These are phyloP conservation scores for Termitomyces sp. DNA, from an alignment of 768 basidiomycete genomes.

Conservation along the genomic window DNA sequence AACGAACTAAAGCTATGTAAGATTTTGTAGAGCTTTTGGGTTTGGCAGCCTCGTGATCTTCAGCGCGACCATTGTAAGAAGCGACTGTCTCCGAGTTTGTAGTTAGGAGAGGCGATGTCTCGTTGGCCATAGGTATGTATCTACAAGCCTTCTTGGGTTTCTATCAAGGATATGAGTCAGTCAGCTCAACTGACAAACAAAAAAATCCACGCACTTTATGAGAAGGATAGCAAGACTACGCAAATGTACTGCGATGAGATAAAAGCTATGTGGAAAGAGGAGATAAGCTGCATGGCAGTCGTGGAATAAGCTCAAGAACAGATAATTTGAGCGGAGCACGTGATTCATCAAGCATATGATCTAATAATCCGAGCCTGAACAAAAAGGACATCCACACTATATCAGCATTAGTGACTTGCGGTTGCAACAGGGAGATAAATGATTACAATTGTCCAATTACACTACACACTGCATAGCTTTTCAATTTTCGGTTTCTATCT, in stretches of 20 bases:
- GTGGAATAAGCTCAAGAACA: neutral
- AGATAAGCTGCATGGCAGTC: neutral
- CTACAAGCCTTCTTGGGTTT: neutral
- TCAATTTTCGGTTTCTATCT: neutral
- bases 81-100: neutral
- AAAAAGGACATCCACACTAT: neutral
- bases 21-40: constrained; percentile 10
- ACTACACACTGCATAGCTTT: neutral
- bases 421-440: neutral
- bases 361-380: neutral
- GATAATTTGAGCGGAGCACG: neutral
- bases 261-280: neutral
- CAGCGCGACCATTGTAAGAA: constrained; percentile 8
- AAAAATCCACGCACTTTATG: neutral
- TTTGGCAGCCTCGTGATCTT: constrained; percentile 8
- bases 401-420: neutral
- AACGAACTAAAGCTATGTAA: constrained; percentile 18
- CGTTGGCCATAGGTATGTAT: constrained; percentile 22
- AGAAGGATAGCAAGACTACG: neutral
- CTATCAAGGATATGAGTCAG: neutral
- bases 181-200: neutral
- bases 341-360: neutral
- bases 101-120: constrained; percentile 27
- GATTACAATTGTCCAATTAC: neutral
- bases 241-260: neutral